Conservation (phyloP, 805 yeast genomes). For the Lipomyces kockii region DNA sequence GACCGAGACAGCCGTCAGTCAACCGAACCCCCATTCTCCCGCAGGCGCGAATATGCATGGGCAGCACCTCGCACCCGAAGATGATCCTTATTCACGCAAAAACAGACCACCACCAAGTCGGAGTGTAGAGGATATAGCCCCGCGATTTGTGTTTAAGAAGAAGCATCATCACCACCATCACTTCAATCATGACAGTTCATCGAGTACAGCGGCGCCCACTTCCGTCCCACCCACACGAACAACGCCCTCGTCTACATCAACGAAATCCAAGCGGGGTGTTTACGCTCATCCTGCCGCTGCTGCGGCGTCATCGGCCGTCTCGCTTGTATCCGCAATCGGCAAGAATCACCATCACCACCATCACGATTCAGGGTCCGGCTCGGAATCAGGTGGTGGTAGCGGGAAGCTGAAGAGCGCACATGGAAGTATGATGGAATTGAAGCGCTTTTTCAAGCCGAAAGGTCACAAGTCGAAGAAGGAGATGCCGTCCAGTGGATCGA, state of each 20-base stretch:
- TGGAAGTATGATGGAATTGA: conserved; percentile 48
- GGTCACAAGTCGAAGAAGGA: conserved; percentile 41
- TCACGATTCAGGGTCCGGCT: conserved; percentile 25
- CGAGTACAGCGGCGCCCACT: conserved; percentile 24
- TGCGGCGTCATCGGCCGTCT: conserved; percentile 36
- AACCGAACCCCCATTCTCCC: not conserved
- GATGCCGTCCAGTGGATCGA: conserved; percentile 20
- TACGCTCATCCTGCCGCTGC: conserved; percentile 30
- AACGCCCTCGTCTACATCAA: not conserved
- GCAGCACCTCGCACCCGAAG: conserved; percentile 35
- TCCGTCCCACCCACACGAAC: conserved; percentile 6
- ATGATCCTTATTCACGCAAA: conserved; percentile 46
- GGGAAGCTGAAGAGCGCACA: conserved; percentile 32
- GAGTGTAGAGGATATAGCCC: conserved; percentile 43
- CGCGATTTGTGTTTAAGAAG: conserved; percentile 45
- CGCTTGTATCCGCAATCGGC: conserved; percentile 31
- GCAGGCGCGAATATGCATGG: not conserved
- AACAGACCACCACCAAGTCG: conserved; percentile 39
- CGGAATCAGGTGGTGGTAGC: conserved; percentile 20
- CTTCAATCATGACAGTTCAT: conserved; percentile 9
- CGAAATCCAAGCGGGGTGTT: conserved; percentile 5
- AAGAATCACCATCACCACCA: conserved; percentile 35
- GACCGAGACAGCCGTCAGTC: too few relatives aligned
- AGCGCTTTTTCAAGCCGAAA: conserved; percentile 53
- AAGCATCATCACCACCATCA: conserved; percentile 28